These are phyloP conservation scores for Pseudopediastrum boryanum DNA, from an alignment of 139 green algal genomes.

Conservation along the genomic window DNA sequence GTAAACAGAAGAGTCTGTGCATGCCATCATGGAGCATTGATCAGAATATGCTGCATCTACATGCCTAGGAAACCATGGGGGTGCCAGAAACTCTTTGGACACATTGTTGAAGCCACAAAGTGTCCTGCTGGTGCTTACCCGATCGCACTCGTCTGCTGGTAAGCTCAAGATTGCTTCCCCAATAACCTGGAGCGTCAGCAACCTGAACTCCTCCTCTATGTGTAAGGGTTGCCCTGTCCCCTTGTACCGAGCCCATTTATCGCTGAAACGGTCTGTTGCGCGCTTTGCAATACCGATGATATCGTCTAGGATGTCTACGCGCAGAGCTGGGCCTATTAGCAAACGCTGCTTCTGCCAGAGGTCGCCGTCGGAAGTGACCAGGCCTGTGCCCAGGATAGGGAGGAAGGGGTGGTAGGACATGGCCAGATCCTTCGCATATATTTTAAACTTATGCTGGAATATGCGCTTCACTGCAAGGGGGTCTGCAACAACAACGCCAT, in stretches of 20 bases:
- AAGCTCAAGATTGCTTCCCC: conserved; percentile 89
- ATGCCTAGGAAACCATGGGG: no score
- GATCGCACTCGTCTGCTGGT: conserved; percentile 86
- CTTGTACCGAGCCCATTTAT: conserved; percentile 70
- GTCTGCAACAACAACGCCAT: conserved; percentile 73
- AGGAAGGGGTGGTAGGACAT: conserved; percentile 91
- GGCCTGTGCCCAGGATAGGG: conserved; percentile 89
- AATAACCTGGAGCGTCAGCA: conserved; percentile 94
- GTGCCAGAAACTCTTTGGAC: no score
- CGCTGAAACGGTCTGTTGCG: conserved; percentile 65
- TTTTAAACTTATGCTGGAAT: conserved; percentile 78
- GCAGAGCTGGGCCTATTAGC: conserved; percentile 85
- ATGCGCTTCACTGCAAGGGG: conserved; percentile 76
- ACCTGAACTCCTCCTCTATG: conserved; percentile 90
- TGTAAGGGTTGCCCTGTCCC: conserved; percentile 67
- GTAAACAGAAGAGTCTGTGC: no score
- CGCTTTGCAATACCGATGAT: conserved; percentile 82
- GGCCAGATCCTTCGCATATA: conserved; percentile 86
- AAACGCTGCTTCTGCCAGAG: conserved; percentile 92
- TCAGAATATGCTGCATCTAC: no score
- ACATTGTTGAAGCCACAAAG: no score
- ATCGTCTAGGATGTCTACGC: conserved; percentile 90
- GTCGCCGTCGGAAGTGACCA: conserved; percentile 89
- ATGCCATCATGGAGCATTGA: no score
- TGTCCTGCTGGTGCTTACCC: conserved; percentile 41